phyloP scores from a whole-genome alignment of 1,284 basidiomycete species.

The Heterobasidion parviporum region DNA sequence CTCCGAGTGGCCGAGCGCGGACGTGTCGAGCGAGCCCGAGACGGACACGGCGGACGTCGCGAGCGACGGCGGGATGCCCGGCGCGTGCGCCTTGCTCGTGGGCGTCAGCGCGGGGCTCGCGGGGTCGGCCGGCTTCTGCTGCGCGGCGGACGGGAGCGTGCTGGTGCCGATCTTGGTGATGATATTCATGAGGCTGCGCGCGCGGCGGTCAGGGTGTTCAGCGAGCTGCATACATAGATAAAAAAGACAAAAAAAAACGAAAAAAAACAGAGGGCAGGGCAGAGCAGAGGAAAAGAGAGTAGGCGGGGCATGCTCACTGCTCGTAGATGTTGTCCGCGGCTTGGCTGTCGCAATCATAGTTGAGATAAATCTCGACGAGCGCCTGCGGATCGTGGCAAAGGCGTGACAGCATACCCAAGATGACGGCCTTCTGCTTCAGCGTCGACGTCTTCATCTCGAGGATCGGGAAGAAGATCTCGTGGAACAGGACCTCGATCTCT shows the following conservation, averaged over 20 bases:
- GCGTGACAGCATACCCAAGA: conserved; percentile 79
- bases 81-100: conserved; percentile 38
- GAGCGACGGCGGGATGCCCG: conserved; percentile 44
- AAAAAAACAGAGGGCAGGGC: too few species aligned
- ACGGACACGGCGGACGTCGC: conserved; percentile 65
- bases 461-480: conserved; percentile 99
- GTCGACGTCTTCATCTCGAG: conserved; percentile 98
- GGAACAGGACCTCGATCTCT: conserved; percentile 97
- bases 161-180: conserved; percentile 83
- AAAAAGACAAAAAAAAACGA: too few species aligned
- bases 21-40: conserved; percentile 59
- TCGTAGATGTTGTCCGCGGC: conserved; percentile 96
- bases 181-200: conserved; percentile 78
- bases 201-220: background rate
- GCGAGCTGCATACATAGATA: background rate
- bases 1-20: conserved; percentile 66
- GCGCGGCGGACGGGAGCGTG: conserved; percentile 39
- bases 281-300: background rate
- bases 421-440: conserved; percentile 87
- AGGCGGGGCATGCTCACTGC: conserved; percentile 44
- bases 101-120: conserved; percentile 51
- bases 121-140: conserved; percentile 47
- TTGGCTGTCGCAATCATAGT: conserved; percentile 94
- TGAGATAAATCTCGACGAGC: conserved; percentile 93
- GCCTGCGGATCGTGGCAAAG: conserved; percentile 94